Conservation (phyloP, 2,329 filamentous ascomycete genomes). For the Colletotrichum gigasporum region DNA sequence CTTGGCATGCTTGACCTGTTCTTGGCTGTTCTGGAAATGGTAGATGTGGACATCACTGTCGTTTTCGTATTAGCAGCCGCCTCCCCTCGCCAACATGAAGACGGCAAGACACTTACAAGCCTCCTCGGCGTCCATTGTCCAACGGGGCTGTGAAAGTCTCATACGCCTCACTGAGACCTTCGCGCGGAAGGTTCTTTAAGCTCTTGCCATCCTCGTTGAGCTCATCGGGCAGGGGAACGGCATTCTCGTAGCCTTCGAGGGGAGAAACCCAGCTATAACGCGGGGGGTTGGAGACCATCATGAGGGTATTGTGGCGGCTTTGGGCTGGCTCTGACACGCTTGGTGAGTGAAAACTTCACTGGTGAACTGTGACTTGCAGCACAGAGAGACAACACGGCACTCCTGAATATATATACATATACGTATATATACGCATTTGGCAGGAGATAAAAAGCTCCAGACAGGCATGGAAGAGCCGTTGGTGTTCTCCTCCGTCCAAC, state of each 20-base stretch:
- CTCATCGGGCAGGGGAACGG: constrained; percentile 66
- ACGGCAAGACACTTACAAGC: constrained; percentile 67
- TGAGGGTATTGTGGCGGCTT: neutral
- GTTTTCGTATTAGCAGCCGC: neutral
- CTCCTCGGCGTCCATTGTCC: constrained; percentile 71
- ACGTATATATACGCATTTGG: too few relatives aligned
- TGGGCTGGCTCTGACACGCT: too few relatives aligned
- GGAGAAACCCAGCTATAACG: constrained; percentile 64
- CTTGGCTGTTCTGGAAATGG: constrained; percentile 71
- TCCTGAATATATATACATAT: too few relatives aligned
- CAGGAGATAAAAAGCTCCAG: too few relatives aligned
- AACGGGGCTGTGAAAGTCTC: constrained; percentile 74
- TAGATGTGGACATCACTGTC: constrained; percentile 88
- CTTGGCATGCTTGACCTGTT: constrained; percentile 73
- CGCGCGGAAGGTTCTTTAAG: constrained; percentile 71
- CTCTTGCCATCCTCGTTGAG: constrained; percentile 80
- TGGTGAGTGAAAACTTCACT: too few relatives aligned
- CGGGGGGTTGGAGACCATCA: constrained; percentile 42
- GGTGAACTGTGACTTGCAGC: too few relatives aligned
- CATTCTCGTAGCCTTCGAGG: constrained; percentile 64
- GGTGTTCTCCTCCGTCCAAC: too few relatives aligned
- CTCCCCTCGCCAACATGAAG: neutral
- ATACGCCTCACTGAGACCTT: constrained; percentile 73
- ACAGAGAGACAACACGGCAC: too few relatives aligned
- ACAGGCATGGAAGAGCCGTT: too few relatives aligned